Evolutionary conservation across 495 filamentous ascomycete genomes (phyloP), one percentile per base, ranked within the genome.

Genomic region (Penicillium lividum): DNA sequence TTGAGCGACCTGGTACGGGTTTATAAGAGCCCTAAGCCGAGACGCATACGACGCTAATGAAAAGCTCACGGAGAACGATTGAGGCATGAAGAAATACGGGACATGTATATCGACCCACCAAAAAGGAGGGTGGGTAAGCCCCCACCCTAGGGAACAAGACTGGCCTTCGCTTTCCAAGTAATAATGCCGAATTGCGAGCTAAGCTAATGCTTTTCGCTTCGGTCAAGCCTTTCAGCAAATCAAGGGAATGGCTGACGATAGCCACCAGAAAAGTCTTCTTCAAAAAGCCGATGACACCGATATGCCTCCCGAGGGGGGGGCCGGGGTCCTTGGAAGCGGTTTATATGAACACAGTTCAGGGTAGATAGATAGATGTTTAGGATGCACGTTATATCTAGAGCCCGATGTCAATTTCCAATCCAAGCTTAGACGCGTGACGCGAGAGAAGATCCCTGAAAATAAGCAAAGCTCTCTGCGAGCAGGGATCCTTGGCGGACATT

Each of bases 391-490:
- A n/a, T 40, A 40, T 11, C 36, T 40, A 40, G 36, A n/a, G 36
- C 36, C 36, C 36, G n/a, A 40, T 3, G 44, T 40, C 36, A 40
- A 53, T 10, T 6, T 42, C 15, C 51, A 53, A n/a, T 16, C 33
- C 51, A 43, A 53, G 27, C 13, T 43, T 43, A 5, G 22, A 34
- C 2, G 33, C 51, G 36, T 65, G 67, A 2, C 47, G 59, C 4
- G 62, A 63, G 27, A 69, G 51, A 15, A 69, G 56, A 7, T 65
- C 65, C 57, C 46, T 51, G 51, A 59, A 69, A 45, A 69, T 56
- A 56, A 48, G 29, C 62, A 62, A 83, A 38, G 81, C 82, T 56
- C 79, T 72, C 46, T 70, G 64, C 1, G 82, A 79, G 15, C 73
- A 74, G 34, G 75, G 63, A 53, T 78, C 78, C 15, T 73, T 65